Evolutionary conservation across 2,329 filamentous ascomycete genomes (phyloP).

Genomic region (Beauveria sp.): DNA sequence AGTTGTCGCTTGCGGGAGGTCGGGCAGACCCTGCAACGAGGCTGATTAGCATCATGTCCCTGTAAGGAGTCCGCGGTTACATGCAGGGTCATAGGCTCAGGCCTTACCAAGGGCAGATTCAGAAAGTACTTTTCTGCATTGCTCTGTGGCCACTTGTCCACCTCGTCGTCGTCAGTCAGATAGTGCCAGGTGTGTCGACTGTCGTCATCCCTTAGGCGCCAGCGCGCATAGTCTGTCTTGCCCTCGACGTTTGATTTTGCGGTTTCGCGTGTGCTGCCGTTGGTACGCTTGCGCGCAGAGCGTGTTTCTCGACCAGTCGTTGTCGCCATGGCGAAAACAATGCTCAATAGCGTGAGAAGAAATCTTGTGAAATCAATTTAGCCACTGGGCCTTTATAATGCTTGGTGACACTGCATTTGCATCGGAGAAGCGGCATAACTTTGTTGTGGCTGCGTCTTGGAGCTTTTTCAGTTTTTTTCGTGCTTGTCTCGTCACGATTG

Average conservation of each 20-base stretch:
- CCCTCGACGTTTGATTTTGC: conserved; percentile 42
- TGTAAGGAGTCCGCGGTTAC: background rate
- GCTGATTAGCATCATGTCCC: conserved; percentile 4
- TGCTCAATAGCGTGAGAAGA: background rate
- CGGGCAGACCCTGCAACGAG: conserved; percentile 57
- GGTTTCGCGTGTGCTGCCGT: conserved; percentile 28
- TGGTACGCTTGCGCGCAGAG: conserved; percentile 36
- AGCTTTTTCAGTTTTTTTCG: background rate
- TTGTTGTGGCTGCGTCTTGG: background rate
- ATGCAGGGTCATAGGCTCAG: background rate
- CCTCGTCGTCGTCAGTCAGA: conserved; percentile 63
- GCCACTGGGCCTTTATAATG: conserved; percentile 9
- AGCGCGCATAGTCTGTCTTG: conserved; percentile 72
- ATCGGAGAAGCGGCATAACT: conserved; percentile 3
- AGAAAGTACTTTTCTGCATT: conserved; percentile 85
- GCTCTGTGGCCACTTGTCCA: conserved; percentile 74
- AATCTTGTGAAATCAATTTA: background rate
- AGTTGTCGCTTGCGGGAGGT: conserved; percentile 60
- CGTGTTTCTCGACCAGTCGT: conserved; percentile 23
- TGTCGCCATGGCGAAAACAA: conserved; percentile 18
- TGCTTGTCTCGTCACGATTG: background rate
- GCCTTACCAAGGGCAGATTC: conserved; percentile 64
- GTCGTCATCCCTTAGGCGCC: conserved; percentile 75
- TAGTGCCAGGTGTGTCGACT: conserved; percentile 95
- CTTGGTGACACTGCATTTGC: background rate